Evolutionary conservation across 73 alveolate genomes (phyloP), one percentile per base, ranked within the genome.

Genomic region (Durusdinium trenchii): DNA sequence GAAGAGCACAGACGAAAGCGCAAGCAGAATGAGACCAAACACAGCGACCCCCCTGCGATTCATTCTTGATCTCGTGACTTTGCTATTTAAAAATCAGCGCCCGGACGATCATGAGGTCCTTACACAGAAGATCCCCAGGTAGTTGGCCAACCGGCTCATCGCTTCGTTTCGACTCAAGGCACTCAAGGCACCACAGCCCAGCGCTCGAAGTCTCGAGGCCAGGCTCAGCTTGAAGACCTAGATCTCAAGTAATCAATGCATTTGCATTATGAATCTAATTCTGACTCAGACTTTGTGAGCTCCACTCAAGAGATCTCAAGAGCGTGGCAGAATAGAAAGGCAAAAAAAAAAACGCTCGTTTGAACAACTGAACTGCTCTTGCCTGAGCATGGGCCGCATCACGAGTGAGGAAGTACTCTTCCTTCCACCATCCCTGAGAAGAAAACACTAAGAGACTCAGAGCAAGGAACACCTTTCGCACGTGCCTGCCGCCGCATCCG

Each of bases 301-400:
- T n/a, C n/a, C n/a, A n/a, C n/a, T n/a, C n/a, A n/a, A n/a, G n/a
- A n/a, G n/a, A n/a, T n/a, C n/a, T n/a, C n/a, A n/a, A n/a, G n/a
- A n/a, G n/a, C n/a, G n/a, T n/a, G n/a, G n/a, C n/a, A n/a, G n/a
- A n/a, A n/a, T n/a, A n/a, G n/a, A n/a, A n/a, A n/a, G n/a, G n/a
- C n/a, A n/a, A n/a, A n/a, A n/a, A n/a, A n/a, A n/a, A n/a, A n/a
- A n/a, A n/a, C n/a, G n/a, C n/a, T n/a, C n/a, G n/a, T n/a, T n/a
- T n/a, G n/a, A n/a, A n/a, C n/a, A n/a, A n/a, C n/a, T n/a, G n/a
- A n/a, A n/a, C 73, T 23, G 73, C 73, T 18, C 61, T 32, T 28
- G 71, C 96, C 96, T 90, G 96, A 52, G 87, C 96, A 40, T 90
- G 96, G n/a, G 96, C 96, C 18, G 96, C 96, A 64, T 90, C 96